A percentile compares a stretch with the other conserved stretches of the same genome.
phyloP scores from a whole-genome alignment of 306 rosid genomes.

The Rubus parviflorus region DNA sequence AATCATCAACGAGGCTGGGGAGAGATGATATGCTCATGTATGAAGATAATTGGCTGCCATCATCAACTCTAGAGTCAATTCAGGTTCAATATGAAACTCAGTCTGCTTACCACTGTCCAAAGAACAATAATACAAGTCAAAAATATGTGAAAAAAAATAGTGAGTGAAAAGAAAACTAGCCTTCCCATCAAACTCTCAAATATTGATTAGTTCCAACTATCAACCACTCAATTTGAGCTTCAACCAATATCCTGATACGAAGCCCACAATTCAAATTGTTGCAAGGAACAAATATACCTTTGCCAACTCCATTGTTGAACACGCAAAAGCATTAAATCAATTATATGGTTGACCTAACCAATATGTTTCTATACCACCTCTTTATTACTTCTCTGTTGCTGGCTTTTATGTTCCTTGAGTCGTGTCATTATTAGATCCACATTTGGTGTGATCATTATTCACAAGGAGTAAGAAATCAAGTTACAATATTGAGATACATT shows the following conservation, averaged over 20 bases:
- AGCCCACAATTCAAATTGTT: neutral
- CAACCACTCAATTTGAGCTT: neutral
- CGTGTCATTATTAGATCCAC: neutral
- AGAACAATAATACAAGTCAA: conserved; percentile 22
- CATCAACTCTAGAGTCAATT: conserved; percentile 84
- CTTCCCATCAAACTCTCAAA: neutral
- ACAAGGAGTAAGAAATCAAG: neutral
- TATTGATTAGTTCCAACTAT: neutral
- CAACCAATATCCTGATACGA: conserved; percentile 1
- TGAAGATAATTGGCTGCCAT: conserved; percentile 96
- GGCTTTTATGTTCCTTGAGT: neutral
- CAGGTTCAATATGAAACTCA: conserved; percentile 89
- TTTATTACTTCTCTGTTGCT: neutral
- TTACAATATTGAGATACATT: neutral
- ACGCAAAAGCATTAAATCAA: neutral
- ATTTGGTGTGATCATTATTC: neutral
- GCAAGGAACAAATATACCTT: neutral
- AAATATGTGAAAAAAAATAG: neutral
- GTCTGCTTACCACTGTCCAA: conserved; percentile 78
- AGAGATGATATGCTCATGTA: conserved; percentile 48
- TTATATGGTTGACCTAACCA: neutral
- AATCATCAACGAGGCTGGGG: conserved; percentile 21
- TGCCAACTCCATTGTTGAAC: neutral
- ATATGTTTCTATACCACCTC: neutral
- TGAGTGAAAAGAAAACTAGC: neutral